Evolutionary conservation across 495 filamentous ascomycete species (phyloP).

Genomic region (Hypoxylon crocopeplum): DNA sequence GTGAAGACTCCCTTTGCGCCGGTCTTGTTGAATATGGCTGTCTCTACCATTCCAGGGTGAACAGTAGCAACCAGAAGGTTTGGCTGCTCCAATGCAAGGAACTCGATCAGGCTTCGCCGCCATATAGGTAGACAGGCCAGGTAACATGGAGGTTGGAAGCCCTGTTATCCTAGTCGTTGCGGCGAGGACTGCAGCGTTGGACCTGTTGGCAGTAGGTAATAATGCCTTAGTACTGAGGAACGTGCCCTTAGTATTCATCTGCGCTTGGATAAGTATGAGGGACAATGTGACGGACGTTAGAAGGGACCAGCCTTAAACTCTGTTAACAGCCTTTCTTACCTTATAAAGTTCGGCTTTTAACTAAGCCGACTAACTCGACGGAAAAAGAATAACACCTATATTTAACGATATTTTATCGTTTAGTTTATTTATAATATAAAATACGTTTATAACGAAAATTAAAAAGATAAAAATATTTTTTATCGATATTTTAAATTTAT

Average conservation of each 20-base stretch:
- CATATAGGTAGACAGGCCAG: constrained; percentile 46
- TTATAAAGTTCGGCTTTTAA: no score
- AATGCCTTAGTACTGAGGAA: constrained; percentile 47
- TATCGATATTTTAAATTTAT: no score
- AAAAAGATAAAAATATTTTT: no score
- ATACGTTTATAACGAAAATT: no score
- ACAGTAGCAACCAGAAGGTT: constrained; percentile 45
- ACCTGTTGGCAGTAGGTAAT: constrained; percentile 43
- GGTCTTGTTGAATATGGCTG: constrained; percentile 38
- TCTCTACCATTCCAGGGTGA: constrained; percentile 53
- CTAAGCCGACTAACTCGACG: no score
- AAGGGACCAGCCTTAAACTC: no score
- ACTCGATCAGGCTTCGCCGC: constrained; percentile 53
- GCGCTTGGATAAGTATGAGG: no score
- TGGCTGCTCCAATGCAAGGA: constrained; percentile 49
- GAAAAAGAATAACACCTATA: no score
- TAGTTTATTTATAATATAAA: no score
- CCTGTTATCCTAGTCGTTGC: constrained; percentile 33
- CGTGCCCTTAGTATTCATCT: constrained; percentile 52
- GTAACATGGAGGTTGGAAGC: constrained; percentile 26
- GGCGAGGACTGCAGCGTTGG: constrained; percentile 44
- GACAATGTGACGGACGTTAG: no score
- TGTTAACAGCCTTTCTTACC: no score
- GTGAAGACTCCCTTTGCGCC: constrained; percentile 34
- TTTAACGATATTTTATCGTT: no score